phyloP scores from a whole-genome alignment of 495 filamentous ascomycete genomes.

The Patellaria atrata region DNA sequence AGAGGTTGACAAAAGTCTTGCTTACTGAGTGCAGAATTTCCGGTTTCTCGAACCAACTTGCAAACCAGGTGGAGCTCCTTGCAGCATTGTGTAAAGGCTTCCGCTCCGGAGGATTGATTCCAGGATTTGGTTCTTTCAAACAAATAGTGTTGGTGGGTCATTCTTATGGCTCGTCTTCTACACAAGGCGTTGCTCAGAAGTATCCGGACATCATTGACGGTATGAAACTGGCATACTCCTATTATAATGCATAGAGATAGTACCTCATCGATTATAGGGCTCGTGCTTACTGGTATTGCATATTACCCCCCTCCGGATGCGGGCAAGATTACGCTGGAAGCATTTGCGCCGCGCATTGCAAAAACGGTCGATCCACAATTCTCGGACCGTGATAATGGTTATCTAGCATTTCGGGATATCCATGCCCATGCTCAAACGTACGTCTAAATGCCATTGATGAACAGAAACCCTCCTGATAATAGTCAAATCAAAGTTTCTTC shows the following conservation, averaged over 20 bases:
- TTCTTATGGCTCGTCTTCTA: slow-evolving; percentile 12
- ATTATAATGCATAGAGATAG: too few species aligned
- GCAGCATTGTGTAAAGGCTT: slow-evolving; percentile 3
- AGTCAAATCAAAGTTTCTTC: too few species aligned
- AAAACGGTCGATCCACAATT: not conserved
- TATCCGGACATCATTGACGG: slow-evolving; percentile 10
- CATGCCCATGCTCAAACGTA: slow-evolving; percentile 10
- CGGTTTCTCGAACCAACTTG: slow-evolving; percentile 10
- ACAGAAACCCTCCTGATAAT: too few species aligned
- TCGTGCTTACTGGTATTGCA: slow-evolving; percentile 12
- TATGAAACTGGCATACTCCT: slow-evolving; percentile 3
- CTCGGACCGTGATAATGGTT: slow-evolving; percentile 10
- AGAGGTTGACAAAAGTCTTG: slow-evolving; percentile 9
- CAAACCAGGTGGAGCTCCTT: slow-evolving; percentile 8
- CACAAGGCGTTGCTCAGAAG: slow-evolving; percentile 5
- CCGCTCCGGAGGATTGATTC: slow-evolving; percentile 8
- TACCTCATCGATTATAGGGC: slow-evolving; percentile 7
- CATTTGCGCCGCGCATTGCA: slow-evolving; percentile 11
- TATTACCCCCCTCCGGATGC: slow-evolving; percentile 5
- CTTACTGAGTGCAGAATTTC: slow-evolving; percentile 3
- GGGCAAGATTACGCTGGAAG: not conserved
- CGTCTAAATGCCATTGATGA: too few species aligned
- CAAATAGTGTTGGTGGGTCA: slow-evolving; percentile 18
- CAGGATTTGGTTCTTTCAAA: slow-evolving; percentile 5
- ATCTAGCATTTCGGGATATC: slow-evolving; percentile 15